Evolutionary conservation across 108 stramenopile species (phyloP).

Genomic region (Nitzschia inconspicua): DNA sequence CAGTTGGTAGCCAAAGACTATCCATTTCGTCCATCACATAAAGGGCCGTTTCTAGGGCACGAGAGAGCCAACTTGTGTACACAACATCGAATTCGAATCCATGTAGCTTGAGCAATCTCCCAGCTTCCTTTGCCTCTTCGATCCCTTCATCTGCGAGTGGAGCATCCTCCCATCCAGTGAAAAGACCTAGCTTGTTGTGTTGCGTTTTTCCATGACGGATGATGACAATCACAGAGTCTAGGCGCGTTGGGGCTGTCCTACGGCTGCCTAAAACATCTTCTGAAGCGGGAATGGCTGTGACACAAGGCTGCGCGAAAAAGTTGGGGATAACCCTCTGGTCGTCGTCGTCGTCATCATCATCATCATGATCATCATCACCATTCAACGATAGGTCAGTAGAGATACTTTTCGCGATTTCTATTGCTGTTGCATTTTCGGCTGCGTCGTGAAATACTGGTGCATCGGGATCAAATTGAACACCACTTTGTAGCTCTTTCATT

Average conservation of each 20-base stretch:
- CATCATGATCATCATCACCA: slow-evolving; percentile 1
- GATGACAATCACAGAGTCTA: slow-evolving; percentile 79
- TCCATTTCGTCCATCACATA: slow-evolving; percentile 91
- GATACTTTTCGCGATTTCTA: no score
- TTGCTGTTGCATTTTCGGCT: neutral
- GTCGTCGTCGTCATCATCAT: slow-evolving; percentile 8
- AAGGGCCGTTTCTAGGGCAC: slow-evolving; percentile 86
- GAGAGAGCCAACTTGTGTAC: slow-evolving; percentile 94
- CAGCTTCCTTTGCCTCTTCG: slow-evolving; percentile 85
- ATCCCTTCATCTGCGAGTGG: slow-evolving; percentile 86
- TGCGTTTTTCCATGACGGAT: slow-evolving; percentile 93
- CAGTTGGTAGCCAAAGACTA: slow-evolving; percentile 77
- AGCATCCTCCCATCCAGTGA: slow-evolving; percentile 93
- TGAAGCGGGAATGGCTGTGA: slow-evolving; percentile 8
- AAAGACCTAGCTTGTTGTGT: slow-evolving; percentile 90
- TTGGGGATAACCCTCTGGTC: slow-evolving; percentile 14
- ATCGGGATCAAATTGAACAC: slow-evolving; percentile 62
- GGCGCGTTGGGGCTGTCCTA: slow-evolving; percentile 26
- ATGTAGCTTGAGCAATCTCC: slow-evolving; percentile 69
- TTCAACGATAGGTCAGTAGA: neutral
- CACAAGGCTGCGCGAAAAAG: slow-evolving; percentile 38
- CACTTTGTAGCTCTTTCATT: slow-evolving; percentile 40
- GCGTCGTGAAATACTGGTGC: slow-evolving; percentile 31
- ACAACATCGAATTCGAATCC: slow-evolving; percentile 96
- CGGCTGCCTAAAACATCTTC: neutral